phyloP scores from a whole-genome alignment of 306 rosid species.

The Gillenia trifoliata region DNA sequence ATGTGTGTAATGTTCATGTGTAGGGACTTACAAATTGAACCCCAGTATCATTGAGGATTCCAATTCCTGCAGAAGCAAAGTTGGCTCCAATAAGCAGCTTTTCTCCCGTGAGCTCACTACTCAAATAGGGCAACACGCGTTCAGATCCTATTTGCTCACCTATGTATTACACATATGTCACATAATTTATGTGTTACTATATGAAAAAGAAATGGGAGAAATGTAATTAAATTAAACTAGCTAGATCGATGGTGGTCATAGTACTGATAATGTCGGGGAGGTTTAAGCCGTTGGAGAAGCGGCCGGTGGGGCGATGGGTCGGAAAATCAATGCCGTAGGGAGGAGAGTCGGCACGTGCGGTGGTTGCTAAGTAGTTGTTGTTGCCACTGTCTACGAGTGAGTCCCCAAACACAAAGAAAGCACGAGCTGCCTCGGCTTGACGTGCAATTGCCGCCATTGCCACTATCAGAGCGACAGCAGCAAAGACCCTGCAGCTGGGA shows the following conservation, averaged over 20 bases:
- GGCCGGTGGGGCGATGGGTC: slow-evolving; percentile 51
- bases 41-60: slow-evolving; percentile 69
- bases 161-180: not conserved
- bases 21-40: slow-evolving; percentile 44
- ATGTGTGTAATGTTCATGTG: not conserved
- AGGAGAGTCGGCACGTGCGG: slow-evolving; percentile 47
- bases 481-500: not conserved
- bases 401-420: slow-evolving; percentile 55
- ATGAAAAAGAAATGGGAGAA: not conserved
- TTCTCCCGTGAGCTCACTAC: slow-evolving; percentile 35
- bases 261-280: slow-evolving; percentile 46
- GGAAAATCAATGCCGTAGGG: slow-evolving; percentile 61
- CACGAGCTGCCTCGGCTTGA: slow-evolving; percentile 27
- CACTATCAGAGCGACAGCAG: not conserved
- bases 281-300: slow-evolving; percentile 65
- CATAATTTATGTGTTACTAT: not conserved
- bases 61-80: slow-evolving; percentile 65
- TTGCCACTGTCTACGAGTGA: slow-evolving; percentile 57
- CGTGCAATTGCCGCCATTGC: not conserved
- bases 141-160: slow-evolving; percentile 50
- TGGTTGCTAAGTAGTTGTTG: slow-evolving; percentile 48
- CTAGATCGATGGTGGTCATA: not conserved
- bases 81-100: slow-evolving; percentile 56
- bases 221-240: not conserved
- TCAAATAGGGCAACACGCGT: slow-evolving; percentile 52